Percentiles rank a stretch among this genome's conserved stretches.
Conservation (phyloP, 805 yeast genomes). For the Lipomyces orientalis region DNA sequence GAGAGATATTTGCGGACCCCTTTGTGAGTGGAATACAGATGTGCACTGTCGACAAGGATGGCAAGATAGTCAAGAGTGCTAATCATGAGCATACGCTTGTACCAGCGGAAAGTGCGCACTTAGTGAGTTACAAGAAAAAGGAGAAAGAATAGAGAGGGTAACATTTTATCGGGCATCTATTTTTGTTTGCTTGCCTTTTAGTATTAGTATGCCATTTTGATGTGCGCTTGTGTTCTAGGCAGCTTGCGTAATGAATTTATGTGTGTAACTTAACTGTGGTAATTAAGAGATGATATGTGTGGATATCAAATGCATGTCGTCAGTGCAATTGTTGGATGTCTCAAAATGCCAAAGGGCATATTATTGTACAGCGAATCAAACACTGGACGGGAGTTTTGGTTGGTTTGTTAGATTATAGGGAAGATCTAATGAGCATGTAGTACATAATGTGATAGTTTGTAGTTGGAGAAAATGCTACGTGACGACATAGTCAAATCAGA, state of each 20-base stretch:
- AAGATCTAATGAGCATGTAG: too few relatives aligned
- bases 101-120: constrained; percentile 45
- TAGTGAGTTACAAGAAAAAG: constrained; percentile 45
- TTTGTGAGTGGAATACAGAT: constrained; percentile 64
- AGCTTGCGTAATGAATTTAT: background rate
- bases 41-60: constrained; percentile 51
- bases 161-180: background rate
- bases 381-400: too few relatives aligned
- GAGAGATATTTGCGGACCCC: constrained; percentile 58
- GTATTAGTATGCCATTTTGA: constrained; percentile 1
- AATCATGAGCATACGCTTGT: constrained; percentile 48
- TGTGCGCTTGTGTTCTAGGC: background rate
- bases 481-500: too few relatives aligned
- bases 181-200: background rate
- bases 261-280: background rate
- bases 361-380: too few relatives aligned
- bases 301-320: background rate
- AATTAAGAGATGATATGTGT: background rate
- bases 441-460: too few relatives aligned
- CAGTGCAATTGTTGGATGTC: background rate
- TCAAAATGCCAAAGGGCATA: background rate
- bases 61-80: constrained; percentile 38
- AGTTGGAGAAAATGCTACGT: too few relatives aligned
- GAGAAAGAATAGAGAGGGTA: constrained; percentile 26
- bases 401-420: too few relatives aligned